Evolutionary conservation across 2,329 filamentous ascomycete genomes (phyloP), one percentile per base, ranked within the genome.

Genomic region (Colletotrichum siamense): DNA sequence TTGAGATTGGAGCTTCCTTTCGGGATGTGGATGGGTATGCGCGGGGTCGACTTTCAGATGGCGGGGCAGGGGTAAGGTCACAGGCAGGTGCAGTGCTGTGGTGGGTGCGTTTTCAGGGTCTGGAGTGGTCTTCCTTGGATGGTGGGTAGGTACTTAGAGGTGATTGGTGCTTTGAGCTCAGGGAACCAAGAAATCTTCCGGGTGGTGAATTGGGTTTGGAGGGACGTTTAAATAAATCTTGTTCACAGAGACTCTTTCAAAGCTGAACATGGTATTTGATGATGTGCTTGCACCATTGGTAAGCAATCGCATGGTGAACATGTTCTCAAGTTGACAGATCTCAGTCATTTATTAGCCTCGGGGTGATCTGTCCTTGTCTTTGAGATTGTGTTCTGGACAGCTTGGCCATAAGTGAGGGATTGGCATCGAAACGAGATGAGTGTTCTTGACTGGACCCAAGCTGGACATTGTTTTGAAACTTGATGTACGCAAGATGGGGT

Each of bases 341-440:
- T 73, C 63, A 12, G 10, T 52, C 22, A 0, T 34, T 26, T 3
- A 9, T 26, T 4, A 15, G 39, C 67, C 3, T 44, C 5, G 9
- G n/a, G 44, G 28, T n/a, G 64, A 76, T 73, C 70, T 76, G 70
- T 74, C 74, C 59, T 52, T 75, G 55, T 57, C 69, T 67, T 63
- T 22, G 12, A 65, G 24, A 2, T 52, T 52, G n/a, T 52, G 10
- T 52, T 52, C 13, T 64, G 16, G n/a, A 30, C 63, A 59, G 34
- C 22, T 44, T 28, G 24, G 28, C n/a, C 22, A 30, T 8, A 39
- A n/a, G 28, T 26, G 62, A 55, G 55, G 59, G 30, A 22, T 28
- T 73, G 73, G 69, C 73, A 63, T 72, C 36, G 69, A 69, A 73
- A 64, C 70, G 70, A 76, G 57, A 76, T 76, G 74, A 76, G 36